A percentile compares a stretch with the other conserved stretches of the same genome.
phyloP scores from a whole-genome alignment of 2,329 filamentous ascomycete species.

The Alternaria postmessia region DNA sequence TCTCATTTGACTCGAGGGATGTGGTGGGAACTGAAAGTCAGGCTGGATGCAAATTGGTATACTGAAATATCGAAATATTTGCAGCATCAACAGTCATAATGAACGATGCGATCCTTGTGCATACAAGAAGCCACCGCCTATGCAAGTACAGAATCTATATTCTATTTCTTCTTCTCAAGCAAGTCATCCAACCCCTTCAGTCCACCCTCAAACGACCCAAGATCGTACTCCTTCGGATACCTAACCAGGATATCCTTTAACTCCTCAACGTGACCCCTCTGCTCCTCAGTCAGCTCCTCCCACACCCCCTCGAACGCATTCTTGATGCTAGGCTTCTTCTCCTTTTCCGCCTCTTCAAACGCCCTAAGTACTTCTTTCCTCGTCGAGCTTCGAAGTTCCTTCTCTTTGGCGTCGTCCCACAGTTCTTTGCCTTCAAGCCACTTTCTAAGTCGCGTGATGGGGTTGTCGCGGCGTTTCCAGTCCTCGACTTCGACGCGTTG shows the following conservation, averaged over 20 bases:
- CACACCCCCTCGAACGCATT: slow-evolving; percentile 89
- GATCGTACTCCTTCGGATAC: slow-evolving; percentile 93
- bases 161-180: slow-evolving; percentile 27
- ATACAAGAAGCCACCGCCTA: not conserved
- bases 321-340: slow-evolving; percentile 77
- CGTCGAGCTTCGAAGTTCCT: slow-evolving; percentile 69
- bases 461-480: slow-evolving; percentile 91
- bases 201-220: slow-evolving; percentile 78
- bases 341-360: slow-evolving; percentile 82
- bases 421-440: slow-evolving; percentile 85
- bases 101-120: not conserved
- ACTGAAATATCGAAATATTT: not conserved
- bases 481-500: slow-evolving; percentile 92
- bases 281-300: slow-evolving; percentile 82
- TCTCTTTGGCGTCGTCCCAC: slow-evolving; percentile 88
- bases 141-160: not conserved
- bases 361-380: slow-evolving; percentile 81
- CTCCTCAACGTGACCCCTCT: slow-evolving; percentile 76
- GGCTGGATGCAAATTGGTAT: not conserved
- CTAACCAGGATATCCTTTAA: slow-evolving; percentile 79
- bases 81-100: not conserved
- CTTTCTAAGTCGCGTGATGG: slow-evolving; percentile 83
- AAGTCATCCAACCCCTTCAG: slow-evolving; percentile 65
- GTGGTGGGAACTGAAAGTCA: not conserved
- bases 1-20: not conserved